Percentiles rank a stretch among this genome's conserved stretches.
phyloP scores from a whole-genome alignment of 2,329 filamentous ascomycete genomes.

The Hymenoscyphus fructigenus region DNA sequence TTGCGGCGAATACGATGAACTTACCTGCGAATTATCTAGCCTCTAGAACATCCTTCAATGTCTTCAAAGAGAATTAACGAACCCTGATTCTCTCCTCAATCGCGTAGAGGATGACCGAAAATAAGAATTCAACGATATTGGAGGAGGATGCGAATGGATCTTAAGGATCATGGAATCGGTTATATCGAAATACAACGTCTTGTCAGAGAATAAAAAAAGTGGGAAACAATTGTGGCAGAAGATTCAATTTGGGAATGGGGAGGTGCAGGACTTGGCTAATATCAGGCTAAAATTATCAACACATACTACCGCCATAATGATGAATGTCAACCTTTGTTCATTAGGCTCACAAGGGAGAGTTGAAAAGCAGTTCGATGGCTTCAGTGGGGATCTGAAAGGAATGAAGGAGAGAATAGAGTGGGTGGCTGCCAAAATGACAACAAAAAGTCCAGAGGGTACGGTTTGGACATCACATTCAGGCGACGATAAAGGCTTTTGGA shows the following conservation, averaged over 20 bases:
- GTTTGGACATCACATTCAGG: not conserved
- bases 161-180: not conserved
- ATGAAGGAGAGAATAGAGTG: conserved; percentile 9
- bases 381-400: conserved; percentile 13
- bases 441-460: not conserved
- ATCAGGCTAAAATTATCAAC: conserved; percentile 11
- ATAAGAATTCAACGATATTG: not conserved
- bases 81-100: conserved; percentile 3
- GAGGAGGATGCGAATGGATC: not conserved
- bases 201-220: not conserved
- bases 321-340: conserved; percentile 18
- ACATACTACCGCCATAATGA: conserved; percentile 16
- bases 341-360: conserved; percentile 17
- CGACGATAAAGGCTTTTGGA: conserved; percentile 4
- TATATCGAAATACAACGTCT: not conserved
- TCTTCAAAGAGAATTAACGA: not conserved
- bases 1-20: not conserved
- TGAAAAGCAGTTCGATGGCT: conserved; percentile 10
- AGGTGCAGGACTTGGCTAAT: conserved; percentile 13
- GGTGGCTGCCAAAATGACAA: conserved; percentile 4
- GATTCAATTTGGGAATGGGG: conserved; percentile 12
- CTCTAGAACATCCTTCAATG: not conserved
- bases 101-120: not conserved
- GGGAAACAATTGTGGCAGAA: not conserved
- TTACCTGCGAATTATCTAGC: not conserved